Evolutionary conservation across 202 grass and related monocot species (phyloP), one percentile per base, ranked within the genome.

Genomic region (Brachypodium distachyon): DNA sequence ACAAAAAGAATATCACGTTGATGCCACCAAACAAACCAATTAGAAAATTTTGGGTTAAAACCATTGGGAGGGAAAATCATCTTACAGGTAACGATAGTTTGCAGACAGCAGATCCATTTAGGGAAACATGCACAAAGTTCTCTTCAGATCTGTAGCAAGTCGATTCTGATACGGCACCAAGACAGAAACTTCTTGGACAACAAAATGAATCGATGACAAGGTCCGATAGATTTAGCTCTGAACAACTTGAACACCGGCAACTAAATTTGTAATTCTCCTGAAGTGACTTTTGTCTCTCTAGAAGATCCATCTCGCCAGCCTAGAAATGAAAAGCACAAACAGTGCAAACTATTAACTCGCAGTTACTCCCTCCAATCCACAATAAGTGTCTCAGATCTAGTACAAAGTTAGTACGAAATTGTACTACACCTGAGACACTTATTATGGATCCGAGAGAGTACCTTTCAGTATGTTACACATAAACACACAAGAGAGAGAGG

Each of bases 231-330:
- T 84, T 91, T 85, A 90, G 66, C 67, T 78, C 83, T 58, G 91
- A 92, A 81, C 94, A 97, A 89, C 84, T 73, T 65, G 76, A 90
- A 84, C 91, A 97, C 51, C 54, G 67, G 80, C 94, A 97, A 81
- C 37, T 84, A 61, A 97, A 97, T 38, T 80, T 86, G 70, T 97
- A 97, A 44, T 92, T 90, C 68, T 94, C 86, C 70, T 80, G 61
- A 73, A 97, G 95, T 81, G 70, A 77, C 63, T 78, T 90, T 68
- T 88, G 95, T 74, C 95, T 94, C 46, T 88, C 89, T n/a, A 19
- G 77, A 85, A 92, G 76, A 78, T 88, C 80, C 76, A 94, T 86
- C 79, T 88, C 77, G 17, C 95, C 95, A 13, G 76, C 91, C 94
- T 97, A 81, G 6, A 82, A 89, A 86, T 55, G 5, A 76, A 54